Evolutionary conservation across 306 rosid genomes (phyloP), one percentile per base, ranked within the genome.

Genomic region (Quercus robur): DNA sequence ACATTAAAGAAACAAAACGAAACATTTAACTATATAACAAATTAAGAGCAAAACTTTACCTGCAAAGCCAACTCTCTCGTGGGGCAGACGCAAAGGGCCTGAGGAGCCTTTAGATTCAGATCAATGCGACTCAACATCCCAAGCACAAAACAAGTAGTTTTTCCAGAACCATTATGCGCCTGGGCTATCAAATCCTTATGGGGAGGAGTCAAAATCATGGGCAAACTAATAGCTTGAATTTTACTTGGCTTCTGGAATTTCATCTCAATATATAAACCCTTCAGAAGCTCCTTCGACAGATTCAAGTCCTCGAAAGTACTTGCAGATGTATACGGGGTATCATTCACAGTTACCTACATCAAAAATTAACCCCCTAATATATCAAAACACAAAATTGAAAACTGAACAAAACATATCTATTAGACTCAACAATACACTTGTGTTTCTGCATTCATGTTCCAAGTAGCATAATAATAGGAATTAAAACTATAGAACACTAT

Each of bases 121-220:
- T 94, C 94, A 31, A 94, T 91, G 0, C 99, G 97, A 82, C 95
- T 90, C 70, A 93, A 80, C 97, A 94, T 94, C 70, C 97, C 99
- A 14, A 94, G 97, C 70, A 92, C 97, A 49, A 94, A 94, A 78
- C 99, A 94, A 18, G 99, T 94, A 2, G 99, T 94, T 86, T 94
- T 94, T 1, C 99, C 97, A 3, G 99, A 94, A 61, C 99, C 97
- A 55, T 94, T 94, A 77, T 93, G 99, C 5, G 99, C 99, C 80
- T 95, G 99, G 1, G 99, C 97, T 13, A 93, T 90, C 84, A 95
- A 80, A 77, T 93, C 94, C 73, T 86, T 88, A 66, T 86, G 18
- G 5, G 99, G 99, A 35, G 97, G 93, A 5, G 73, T 89, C 77
- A 95, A 83, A 20, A 95, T 93, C 99, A 95, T 95, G 0, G 99